Evolutionary conservation across 2,329 filamentous ascomycete genomes (phyloP).

Genomic region (Aspergillus novofumigatus): DNA sequence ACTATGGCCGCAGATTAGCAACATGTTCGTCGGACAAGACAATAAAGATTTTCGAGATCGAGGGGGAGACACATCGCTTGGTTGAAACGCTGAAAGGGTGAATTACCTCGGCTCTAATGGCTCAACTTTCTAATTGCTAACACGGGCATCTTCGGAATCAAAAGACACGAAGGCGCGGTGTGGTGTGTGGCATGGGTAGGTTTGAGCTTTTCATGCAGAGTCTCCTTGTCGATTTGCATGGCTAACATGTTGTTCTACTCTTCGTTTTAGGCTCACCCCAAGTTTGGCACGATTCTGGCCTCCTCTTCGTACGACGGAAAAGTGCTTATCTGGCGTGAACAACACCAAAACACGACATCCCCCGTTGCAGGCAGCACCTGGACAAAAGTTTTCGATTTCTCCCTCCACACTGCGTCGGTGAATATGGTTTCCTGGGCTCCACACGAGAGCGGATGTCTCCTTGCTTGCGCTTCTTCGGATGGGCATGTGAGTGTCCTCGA

Average conservation of each 20-base stretch:
- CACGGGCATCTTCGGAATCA: not conserved
- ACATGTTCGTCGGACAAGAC: constrained; percentile 98
- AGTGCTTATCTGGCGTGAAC: constrained; percentile 97
- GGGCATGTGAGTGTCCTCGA: constrained; percentile 91
- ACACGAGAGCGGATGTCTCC: constrained; percentile 88
- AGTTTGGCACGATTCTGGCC: constrained; percentile 96
- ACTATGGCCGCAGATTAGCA: constrained; percentile 92
- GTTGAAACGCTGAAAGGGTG: constrained; percentile 94
- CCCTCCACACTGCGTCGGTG: constrained; percentile 89
- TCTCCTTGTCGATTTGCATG: not conserved
- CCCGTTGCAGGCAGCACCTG: constrained; percentile 54
- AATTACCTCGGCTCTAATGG: constrained; percentile 9
- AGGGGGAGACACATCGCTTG: constrained; percentile 84
- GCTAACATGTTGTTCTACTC: constrained; percentile 3
- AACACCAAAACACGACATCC: constrained; percentile 43
- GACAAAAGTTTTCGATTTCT: constrained; percentile 89
- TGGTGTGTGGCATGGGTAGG: constrained; percentile 91
- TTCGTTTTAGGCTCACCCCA: constrained; percentile 69
- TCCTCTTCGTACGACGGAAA: constrained; percentile 96
- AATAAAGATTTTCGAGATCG: constrained; percentile 98
- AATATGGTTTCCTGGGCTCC: constrained; percentile 98
- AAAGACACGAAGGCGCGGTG: constrained; percentile 90
- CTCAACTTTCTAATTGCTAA: constrained; percentile 7
- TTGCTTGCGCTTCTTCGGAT: constrained; percentile 91
- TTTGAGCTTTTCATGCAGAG: constrained; percentile 3